Percentiles rank a stretch among this genome's conserved stretches.
Evolutionary conservation across 345 rosid genomes (phyloP).

Genomic region (Bretschneidera sinensis): DNA sequence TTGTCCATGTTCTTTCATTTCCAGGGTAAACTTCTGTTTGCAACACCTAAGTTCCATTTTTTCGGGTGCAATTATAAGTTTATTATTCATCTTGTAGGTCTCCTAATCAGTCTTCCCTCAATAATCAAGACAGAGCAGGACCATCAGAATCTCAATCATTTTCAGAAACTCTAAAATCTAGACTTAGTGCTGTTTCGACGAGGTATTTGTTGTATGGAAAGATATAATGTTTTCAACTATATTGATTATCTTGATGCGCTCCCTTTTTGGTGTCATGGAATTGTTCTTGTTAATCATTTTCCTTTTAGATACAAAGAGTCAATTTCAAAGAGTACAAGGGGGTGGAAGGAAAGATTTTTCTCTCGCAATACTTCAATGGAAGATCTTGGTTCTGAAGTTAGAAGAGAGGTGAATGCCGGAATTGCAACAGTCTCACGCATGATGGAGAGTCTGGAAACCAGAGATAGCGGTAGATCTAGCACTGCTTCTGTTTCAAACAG

Average conservation of each 20-base stretch:
- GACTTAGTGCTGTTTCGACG: constrained; percentile 64
- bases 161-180: constrained; percentile 79
- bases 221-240: background rate
- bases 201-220: constrained; percentile 36
- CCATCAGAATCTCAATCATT: constrained; percentile 84
- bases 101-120: constrained; percentile 49
- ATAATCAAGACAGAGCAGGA: constrained; percentile 74
- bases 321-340: constrained; percentile 85
- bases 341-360: constrained; percentile 88
- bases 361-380: constrained; percentile 67
- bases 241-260: background rate
- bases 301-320: constrained; percentile 80
- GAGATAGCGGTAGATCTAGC: constrained; percentile 40
- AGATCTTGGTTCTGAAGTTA: constrained; percentile 73
- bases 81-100: constrained; percentile 29
- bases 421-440: constrained; percentile 77
- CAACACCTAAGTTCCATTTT: constrained; percentile 7
- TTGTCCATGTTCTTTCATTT: constrained; percentile 6
- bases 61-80: constrained; percentile 4
- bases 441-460: constrained; percentile 76
- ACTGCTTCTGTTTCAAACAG: constrained; percentile 41
- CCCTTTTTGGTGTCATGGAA: too few relatives aligned
- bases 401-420: constrained; percentile 84
- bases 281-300: too few relatives aligned
- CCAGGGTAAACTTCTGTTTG: background rate